Evolutionary conservation across 305 asterid genomes (phyloP).

Genomic region (Salvia sclarea): DNA sequence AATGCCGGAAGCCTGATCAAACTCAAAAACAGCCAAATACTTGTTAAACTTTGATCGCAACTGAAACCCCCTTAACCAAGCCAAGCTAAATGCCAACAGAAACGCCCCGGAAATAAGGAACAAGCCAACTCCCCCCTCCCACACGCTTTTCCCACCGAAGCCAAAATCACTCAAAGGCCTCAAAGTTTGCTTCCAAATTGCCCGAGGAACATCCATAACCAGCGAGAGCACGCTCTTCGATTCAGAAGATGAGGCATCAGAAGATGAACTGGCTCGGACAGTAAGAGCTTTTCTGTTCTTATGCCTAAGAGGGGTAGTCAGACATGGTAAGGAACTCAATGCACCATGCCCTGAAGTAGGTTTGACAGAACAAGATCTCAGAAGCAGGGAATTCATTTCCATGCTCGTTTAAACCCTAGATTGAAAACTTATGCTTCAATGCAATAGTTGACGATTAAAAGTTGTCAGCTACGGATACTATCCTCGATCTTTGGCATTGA

Average conservation of each 20-base stretch:
- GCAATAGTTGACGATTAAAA: slow-evolving; percentile 4
- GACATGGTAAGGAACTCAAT: slow-evolving; percentile 47
- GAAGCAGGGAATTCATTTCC: slow-evolving; percentile 53
- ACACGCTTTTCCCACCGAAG: slow-evolving; percentile 87
- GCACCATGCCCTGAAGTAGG: slow-evolving; percentile 39
- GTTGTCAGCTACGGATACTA: not conserved
- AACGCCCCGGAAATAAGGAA: slow-evolving; percentile 83
- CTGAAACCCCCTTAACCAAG: slow-evolving; percentile 91
- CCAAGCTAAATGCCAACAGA: slow-evolving; percentile 78
- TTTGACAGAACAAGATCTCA: slow-evolving; percentile 39
- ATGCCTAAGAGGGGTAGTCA: slow-evolving; percentile 33
- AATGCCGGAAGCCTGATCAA: slow-evolving; percentile 90
- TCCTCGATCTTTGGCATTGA: slow-evolving; percentile 15
- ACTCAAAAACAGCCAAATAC: slow-evolving; percentile 83
- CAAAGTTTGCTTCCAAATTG: slow-evolving; percentile 78
- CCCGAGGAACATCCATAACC: slow-evolving; percentile 63
- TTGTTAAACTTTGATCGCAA: slow-evolving; percentile 77
- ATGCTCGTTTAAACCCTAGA: slow-evolving; percentile 32
- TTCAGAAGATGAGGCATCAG: slow-evolving; percentile 51
- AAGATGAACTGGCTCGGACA: slow-evolving; percentile 51
- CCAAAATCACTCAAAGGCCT: slow-evolving; percentile 91
- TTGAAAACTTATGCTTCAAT: not conserved
- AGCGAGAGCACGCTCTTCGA: slow-evolving; percentile 50
- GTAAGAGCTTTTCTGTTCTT: slow-evolving; percentile 35
- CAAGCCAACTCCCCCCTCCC: slow-evolving; percentile 99